A percentile compares a stretch with the other conserved stretches of the same genome.
Conservation (phyloP, 129 eudicot genomes). For the Flaveria robusta region DNA sequence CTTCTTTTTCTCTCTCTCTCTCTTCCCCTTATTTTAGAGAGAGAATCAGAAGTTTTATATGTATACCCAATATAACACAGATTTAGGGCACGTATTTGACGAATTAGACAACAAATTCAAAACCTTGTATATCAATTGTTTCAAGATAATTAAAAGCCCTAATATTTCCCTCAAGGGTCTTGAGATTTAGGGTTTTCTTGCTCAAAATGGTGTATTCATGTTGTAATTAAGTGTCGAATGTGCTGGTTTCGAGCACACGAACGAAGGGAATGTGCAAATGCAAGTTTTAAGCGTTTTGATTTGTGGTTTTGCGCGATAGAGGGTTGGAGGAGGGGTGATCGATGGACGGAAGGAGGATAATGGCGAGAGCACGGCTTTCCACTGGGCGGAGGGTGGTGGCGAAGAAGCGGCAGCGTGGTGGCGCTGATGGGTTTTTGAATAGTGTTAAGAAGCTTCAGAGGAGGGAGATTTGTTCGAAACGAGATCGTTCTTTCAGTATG, state of each 20-base stretch:
- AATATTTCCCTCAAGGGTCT: conserved; percentile 18
- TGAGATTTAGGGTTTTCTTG: conserved; percentile 27
- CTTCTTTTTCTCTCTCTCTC: neutral
- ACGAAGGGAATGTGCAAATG: neutral
- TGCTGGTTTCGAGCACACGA: conserved; percentile 12
- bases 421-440: conserved; percentile 84
- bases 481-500: conserved; percentile 89
- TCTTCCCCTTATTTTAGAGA: conserved; percentile 23
- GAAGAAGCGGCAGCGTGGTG: conserved; percentile 79
- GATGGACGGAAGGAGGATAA: conserved; percentile 92
- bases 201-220: neutral
- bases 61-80: too few relatives aligned
- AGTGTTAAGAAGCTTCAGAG: conserved; percentile 94
- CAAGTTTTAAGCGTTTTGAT: conserved; percentile 25
- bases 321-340: conserved; percentile 3
- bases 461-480: conserved; percentile 91
- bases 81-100: conserved; percentile 33
- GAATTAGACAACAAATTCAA: conserved; percentile 18
- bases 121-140: conserved; percentile 3
- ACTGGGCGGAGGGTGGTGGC: conserved; percentile 88
- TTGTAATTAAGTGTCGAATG: neutral
- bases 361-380: conserved; percentile 92
- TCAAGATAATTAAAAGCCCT: conserved; percentile 28
- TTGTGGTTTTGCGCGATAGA: conserved; percentile 20
- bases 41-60: conserved; percentile 10